Evolutionary conservation across 805 yeast genomes (phyloP).

Genomic region (Lachancea fermentati): DNA sequence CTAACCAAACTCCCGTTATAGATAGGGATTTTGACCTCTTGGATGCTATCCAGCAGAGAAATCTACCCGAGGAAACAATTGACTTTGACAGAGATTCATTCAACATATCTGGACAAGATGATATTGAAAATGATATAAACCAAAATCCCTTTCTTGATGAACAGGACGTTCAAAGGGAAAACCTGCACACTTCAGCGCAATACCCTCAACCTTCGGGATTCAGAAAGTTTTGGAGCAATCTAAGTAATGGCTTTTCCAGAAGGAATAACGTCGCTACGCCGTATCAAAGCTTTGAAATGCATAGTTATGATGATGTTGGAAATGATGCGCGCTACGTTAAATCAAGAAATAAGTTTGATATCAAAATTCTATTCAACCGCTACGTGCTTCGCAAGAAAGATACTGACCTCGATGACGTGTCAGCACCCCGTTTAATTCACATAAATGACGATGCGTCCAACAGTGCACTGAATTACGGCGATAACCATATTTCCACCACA

Average conservation of each 20-base stretch:
- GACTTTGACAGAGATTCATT: slow-evolving; percentile 29
- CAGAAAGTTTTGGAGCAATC: slow-evolving; percentile 14
- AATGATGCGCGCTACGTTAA: slow-evolving; percentile 25
- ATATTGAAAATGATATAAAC: slow-evolving; percentile 35
- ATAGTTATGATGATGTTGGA: slow-evolving; percentile 21
- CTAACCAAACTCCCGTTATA: slow-evolving; percentile 10
- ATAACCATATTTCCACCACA: slow-evolving; percentile 89
- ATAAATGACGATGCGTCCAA: slow-evolving; percentile 60
- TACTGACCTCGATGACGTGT: slow-evolving; percentile 6
- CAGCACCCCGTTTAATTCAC: slow-evolving; percentile 61
- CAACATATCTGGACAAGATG: slow-evolving; percentile 18
- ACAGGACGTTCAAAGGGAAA: slow-evolving; percentile 5
- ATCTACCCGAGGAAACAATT: slow-evolving; percentile 31
- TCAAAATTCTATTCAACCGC: slow-evolving; percentile 35
- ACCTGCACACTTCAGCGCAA: not conserved
- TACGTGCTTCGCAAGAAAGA: slow-evolving; percentile 31
- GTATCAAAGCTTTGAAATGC: slow-evolving; percentile 29
- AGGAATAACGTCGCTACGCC: slow-evolving; percentile 5
- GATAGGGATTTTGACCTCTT: slow-evolving; percentile 15
- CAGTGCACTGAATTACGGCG: slow-evolving; percentile 51
- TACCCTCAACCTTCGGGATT: slow-evolving; percentile 16
- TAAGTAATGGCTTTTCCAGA: slow-evolving; percentile 16
- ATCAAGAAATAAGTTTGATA: slow-evolving; percentile 34
- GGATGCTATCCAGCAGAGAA: slow-evolving; percentile 21
- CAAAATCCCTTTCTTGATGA: slow-evolving; percentile 24